Evolutionary conservation across 495 filamentous ascomycete genomes (phyloP), one percentile per base, ranked within the genome.

Genomic region (Letharia lupina): DNA sequence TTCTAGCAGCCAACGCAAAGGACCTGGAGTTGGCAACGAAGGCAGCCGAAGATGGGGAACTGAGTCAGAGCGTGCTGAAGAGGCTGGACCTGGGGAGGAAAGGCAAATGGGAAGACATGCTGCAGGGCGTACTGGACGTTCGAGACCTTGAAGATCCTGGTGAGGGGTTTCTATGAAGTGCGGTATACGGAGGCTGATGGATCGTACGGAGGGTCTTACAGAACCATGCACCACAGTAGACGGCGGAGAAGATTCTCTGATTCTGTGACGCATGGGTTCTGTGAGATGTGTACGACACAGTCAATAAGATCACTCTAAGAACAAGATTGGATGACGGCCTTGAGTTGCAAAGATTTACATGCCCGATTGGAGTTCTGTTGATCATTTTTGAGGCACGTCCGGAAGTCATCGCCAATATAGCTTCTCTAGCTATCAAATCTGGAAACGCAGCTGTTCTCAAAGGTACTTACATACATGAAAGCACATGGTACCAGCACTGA

Each of bases 391-490:
- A 98, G 77, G 95, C 95, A 33, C 89, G 94, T 40, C 94, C 94
- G 12, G 94, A 99, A 75, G 95, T 99, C 64, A 99, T 99, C 74
- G 94, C 95, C 54, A 99, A 99, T 72, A 98, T 99, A 67, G 91
- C 93, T 63, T 89, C 95, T n/a, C 81, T 99, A 45, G 91, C 95
- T 15, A 88, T 99, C 69, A 99, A 99, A 75, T 97, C 94, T 20
- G 94, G 91, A 64, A 99, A 99, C 79, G 89, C 94, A 37, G 94
- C 93, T 64, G 98, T 99, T 67, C 78, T 99, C 58, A 99, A 99
- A 83, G 93, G 87, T 80, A 73, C n/a, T 2, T 28, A 28, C 23
- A 28, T 28, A 28, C 23, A 28, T 28, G 23, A 28, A 28, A 28
- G 23, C 23, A 28, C 23, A 0, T 28, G 23, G 23, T 28, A 28